These are phyloP conservation scores for Claviceps citrina DNA, from an alignment of 2,329 filamentous ascomycete genomes.

Conservation along the genomic window DNA sequence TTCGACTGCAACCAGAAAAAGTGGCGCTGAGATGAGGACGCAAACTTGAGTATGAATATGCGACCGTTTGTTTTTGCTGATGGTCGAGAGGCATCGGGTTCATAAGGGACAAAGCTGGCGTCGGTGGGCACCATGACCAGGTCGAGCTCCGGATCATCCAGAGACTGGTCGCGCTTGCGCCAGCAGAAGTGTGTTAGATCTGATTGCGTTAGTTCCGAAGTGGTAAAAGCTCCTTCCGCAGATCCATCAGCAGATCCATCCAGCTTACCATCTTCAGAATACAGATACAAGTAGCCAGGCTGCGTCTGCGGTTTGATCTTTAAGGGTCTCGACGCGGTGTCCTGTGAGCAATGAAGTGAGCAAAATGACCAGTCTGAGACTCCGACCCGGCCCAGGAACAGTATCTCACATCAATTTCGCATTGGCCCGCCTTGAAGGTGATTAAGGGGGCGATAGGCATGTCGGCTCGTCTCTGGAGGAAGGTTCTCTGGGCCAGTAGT, in stretches of 20 bases:
- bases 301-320: conserved; percentile 59
- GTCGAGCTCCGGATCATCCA: conserved; percentile 67
- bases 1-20: conserved; percentile 96
- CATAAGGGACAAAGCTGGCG: conserved; percentile 72
- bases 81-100: conserved; percentile 39
- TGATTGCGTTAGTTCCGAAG: conserved; percentile 18
- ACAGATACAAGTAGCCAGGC: conserved; percentile 82
- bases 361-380: conserved; percentile 5
- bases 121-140: conserved; percentile 88
- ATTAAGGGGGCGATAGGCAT: conserved; percentile 83
- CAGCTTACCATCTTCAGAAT: conserved; percentile 67
- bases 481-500: neutral
- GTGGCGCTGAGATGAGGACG: conserved; percentile 76
- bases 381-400: neutral
- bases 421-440: conserved; percentile 90
- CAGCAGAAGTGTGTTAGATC: conserved; percentile 95
- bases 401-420: conserved; percentile 59
- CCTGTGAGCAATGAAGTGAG: conserved; percentile 6
- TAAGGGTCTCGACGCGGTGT: conserved; percentile 27
- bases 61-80: conserved; percentile 65
- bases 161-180: conserved; percentile 59
- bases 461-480: conserved; percentile 6
- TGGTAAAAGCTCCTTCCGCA: neutral
- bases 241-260: neutral
- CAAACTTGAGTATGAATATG: conserved; percentile 86